A percentile compares a stretch with the other conserved stretches of the same genome.
phyloP scores from a whole-genome alignment of 2,329 filamentous ascomycete species.

The Pseudogymnoascus sp. region DNA sequence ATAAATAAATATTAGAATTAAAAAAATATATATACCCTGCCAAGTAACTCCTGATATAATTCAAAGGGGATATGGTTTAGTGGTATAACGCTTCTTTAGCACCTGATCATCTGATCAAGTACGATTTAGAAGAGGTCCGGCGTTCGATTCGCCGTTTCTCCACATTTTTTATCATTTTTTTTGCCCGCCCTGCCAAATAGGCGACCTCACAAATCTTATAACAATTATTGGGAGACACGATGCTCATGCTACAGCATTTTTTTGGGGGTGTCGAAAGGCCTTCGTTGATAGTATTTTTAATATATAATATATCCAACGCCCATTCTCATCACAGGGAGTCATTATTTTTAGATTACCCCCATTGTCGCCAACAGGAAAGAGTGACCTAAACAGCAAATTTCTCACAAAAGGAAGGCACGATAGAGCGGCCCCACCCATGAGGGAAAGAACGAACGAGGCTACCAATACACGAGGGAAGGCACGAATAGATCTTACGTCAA shows the following conservation, averaged over 20 bases:
- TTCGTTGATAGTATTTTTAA: no score
- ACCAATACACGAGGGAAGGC: background rate
- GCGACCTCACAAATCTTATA: background rate
- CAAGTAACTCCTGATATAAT: background rate
- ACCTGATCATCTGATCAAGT: background rate
- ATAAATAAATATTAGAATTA: background rate
- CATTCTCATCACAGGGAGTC: no score
- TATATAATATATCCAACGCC: no score
- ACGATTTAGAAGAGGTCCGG: constrained; percentile 6
- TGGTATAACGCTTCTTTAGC: constrained; percentile 9
- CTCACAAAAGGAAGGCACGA: background rate
- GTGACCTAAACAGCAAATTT: background rate
- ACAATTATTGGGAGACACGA: no score
- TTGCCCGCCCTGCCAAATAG: background rate
- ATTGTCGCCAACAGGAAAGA: background rate
- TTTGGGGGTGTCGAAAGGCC: no score
- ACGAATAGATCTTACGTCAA: background rate
- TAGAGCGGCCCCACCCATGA: background rate
- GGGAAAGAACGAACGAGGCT: background rate
- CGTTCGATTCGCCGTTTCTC: constrained; percentile 9
- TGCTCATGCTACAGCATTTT: no score
- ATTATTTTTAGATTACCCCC: no score
- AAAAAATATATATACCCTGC: background rate
- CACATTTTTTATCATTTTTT: background rate
- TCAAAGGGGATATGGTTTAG: constrained; percentile 9